phyloP scores from a whole-genome alignment of 2,329 filamentous ascomycete species.

The Trichophyton equinum region DNA sequence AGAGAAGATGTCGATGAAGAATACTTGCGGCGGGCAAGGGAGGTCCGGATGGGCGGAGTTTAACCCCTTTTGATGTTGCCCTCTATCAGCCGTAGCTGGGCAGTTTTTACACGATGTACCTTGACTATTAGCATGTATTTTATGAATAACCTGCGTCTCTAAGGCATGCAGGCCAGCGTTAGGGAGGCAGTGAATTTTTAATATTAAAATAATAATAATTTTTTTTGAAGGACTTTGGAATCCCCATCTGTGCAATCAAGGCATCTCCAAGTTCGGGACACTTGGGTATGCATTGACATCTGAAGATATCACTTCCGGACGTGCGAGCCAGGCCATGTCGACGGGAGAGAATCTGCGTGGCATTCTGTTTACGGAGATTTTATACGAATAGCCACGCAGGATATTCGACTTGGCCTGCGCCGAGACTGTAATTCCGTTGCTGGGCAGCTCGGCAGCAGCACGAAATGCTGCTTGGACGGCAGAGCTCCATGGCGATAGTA shows the following conservation, averaged over 20 bases:
- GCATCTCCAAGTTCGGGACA: background rate
- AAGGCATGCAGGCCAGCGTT: background rate
- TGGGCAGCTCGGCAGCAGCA: background rate
- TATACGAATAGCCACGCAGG: background rate
- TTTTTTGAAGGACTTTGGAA: background rate
- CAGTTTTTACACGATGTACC: background rate
- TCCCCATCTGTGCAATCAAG: background rate
- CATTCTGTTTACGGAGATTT: background rate
- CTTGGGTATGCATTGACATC: background rate
- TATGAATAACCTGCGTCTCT: background rate
- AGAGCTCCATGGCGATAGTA: too few species aligned
- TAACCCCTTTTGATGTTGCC: slow-evolving; percentile 11
- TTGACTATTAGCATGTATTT: background rate
- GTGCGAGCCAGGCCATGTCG: background rate
- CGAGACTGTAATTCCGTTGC: background rate
- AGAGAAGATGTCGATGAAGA: slow-evolving; percentile 30
- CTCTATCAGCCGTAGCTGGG: background rate
- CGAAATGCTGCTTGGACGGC: too few species aligned
- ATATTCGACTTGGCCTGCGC: background rate
- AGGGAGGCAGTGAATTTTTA: background rate
- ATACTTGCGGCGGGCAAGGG: slow-evolving; percentile 11
- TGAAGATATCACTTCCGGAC: background rate
- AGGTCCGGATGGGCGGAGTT: slow-evolving; percentile 26
- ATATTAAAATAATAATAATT: too few species aligned
- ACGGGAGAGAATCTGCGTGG: background rate